Percentiles rank a stretch among this genome's conserved stretches.
phyloP scores from a whole-genome alignment of 352 stramenopile species.

The Pythium phragmiticola region DNA sequence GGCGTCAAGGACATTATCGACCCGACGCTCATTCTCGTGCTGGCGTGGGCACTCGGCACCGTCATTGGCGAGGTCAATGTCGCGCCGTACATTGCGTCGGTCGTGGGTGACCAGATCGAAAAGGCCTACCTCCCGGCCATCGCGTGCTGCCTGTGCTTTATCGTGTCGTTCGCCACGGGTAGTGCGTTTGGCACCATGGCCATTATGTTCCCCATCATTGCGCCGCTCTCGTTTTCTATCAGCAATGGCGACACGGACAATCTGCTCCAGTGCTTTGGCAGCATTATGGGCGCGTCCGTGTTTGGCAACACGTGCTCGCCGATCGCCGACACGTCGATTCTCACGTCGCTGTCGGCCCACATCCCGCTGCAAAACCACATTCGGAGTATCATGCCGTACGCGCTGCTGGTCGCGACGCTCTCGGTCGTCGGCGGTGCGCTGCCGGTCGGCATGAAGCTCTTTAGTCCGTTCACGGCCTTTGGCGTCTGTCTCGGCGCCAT shows the following conservation, averaged over 20 bases:
- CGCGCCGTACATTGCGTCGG: constrained; percentile 76
- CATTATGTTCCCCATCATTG: constrained; percentile 92
- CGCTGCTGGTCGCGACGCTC: constrained; percentile 65
- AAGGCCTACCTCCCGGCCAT: constrained; percentile 82
- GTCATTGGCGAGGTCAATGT: constrained; percentile 88
- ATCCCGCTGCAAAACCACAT: constrained; percentile 83
- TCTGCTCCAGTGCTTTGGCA: constrained; percentile 85
- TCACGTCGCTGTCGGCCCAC: constrained; percentile 77
- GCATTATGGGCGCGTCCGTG: constrained; percentile 83
- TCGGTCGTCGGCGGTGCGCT: constrained; percentile 69
- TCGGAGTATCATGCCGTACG: constrained; percentile 84
- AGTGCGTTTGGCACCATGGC: constrained; percentile 91
- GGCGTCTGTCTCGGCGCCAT: constrained; percentile 70
- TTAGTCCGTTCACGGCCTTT: constrained; percentile 78
- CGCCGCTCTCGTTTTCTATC: constrained; percentile 82
- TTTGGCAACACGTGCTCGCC: constrained; percentile 90
- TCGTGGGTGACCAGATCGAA: constrained; percentile 71
- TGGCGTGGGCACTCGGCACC: constrained; percentile 87
- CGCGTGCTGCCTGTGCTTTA: constrained; percentile 78
- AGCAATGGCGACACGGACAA: constrained; percentile 77
- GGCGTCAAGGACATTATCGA: constrained; percentile 92
- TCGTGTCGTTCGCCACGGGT: constrained; percentile 90
- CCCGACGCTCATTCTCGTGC: constrained; percentile 85
- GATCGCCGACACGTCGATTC: constrained; percentile 93
- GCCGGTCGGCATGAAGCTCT: constrained; percentile 70